Base-by-base conservation (phyloP, 306 rosid genomes). In the Astragalus glycyphyllos region DNA sequence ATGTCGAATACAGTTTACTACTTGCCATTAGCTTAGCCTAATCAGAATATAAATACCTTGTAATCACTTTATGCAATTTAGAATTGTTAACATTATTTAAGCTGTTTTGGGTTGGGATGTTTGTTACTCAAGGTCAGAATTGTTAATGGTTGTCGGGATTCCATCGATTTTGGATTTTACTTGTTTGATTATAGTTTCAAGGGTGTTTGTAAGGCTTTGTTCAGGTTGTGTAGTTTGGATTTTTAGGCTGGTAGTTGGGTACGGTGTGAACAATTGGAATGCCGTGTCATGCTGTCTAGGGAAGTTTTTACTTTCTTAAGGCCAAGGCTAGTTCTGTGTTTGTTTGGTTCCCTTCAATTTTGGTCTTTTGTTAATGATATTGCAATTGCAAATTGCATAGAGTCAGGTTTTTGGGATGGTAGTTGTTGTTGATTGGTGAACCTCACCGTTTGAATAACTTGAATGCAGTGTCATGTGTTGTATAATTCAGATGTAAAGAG, bases 391-490 rank as follows among this genome's bases (percentile, higher is more conserved):
- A 56, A 10, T 57, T 57, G 41, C 37, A 7, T 46, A 54, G 59
- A 75, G 29, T 57, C 31, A 47, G 11, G 7, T 38, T 74, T 66
- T 68, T 68, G 17, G 15, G 62, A 42, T 60, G 41, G 50, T 51
- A 40, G 64, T 40, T 58, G 7, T 8, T 40, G 54, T 26, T 74
- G 49, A 47, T 56, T 7, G 65, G 17, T 76, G 65, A 72, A 46
- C 69, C 79, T 80, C 62, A 61, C 50, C 23, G 31, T 75, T 58
- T 73, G 78, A 65, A 82, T 44, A 32, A 61, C 71, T 79, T 69
- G 73, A 78, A 32, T 88, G 90, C 86, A 92, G 98, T 89, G 96
- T 69, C 88, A 92, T 78, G 82, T 90, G 46, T 58, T 82, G 67
- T 66, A 74, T 81, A 95, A 87, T 53, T 85, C 96, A 20, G 92